Evolutionary conservation across 352 stramenopile genomes (phyloP).

Genomic region (Plasmopara halstedii): DNA sequence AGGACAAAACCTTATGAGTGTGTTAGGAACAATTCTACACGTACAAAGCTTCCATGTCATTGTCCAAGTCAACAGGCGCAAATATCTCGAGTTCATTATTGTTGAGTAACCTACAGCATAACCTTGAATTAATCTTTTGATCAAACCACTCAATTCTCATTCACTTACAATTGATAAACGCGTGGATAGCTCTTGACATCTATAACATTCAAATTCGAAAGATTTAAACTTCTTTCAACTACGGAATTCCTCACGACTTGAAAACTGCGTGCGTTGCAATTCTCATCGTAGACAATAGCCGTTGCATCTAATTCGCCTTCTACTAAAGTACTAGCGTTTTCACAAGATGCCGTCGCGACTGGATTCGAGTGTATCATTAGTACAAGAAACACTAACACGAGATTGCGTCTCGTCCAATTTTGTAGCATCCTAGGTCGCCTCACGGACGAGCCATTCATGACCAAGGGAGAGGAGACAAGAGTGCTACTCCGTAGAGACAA

Average conservation of each 20-base stretch:
- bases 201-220: slow-evolving; percentile 53
- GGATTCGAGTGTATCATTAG: slow-evolving; percentile 3
- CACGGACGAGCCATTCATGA: slow-evolving; percentile 18
- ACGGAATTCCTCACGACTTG: slow-evolving; percentile 24
- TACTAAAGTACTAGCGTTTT: slow-evolving; percentile 37
- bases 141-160: not conserved
- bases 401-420: slow-evolving; percentile 3
- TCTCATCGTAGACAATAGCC: slow-evolving; percentile 45
- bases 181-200: slow-evolving; percentile 39
- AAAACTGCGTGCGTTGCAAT: slow-evolving; percentile 36
- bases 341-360: slow-evolving; percentile 16
- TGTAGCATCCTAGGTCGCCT: slow-evolving; percentile 4
- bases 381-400: slow-evolving; percentile 4
- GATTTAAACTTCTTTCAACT: slow-evolving; percentile 42
- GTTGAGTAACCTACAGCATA: slow-evolving; percentile 28
- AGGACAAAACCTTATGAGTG: not conserved
- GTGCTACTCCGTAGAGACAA: slow-evolving; percentile 4
- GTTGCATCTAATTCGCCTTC: slow-evolving; percentile 23
- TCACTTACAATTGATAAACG: slow-evolving; percentile 40
- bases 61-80: slow-evolving; percentile 26
- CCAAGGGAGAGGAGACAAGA: slow-evolving; percentile 4
- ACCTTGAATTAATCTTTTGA: not conserved
- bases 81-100: slow-evolving; percentile 56
- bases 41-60: slow-evolving; percentile 49
- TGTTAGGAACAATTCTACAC: not conserved